Conservation (phyloP, 2,329 filamentous ascomycete species). For the Pseudogymnoascus sp. region DNA sequence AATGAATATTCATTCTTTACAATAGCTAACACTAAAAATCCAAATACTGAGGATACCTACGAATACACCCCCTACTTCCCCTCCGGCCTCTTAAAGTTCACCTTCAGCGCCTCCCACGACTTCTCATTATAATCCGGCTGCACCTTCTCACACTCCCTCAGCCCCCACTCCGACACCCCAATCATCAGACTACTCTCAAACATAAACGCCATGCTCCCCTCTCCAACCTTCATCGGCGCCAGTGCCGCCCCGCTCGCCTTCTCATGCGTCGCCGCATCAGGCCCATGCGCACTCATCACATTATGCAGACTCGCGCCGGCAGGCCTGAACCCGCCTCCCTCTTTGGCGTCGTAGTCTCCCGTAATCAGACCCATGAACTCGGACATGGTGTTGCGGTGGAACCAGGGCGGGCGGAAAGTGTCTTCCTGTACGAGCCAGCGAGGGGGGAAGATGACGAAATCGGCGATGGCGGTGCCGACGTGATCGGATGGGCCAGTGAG, state of each 20-base stretch:
- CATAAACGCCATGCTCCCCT: slow-evolving; percentile 58
- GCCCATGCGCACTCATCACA: slow-evolving; percentile 56
- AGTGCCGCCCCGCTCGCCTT: slow-evolving; percentile 46
- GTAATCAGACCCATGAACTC: slow-evolving; percentile 60
- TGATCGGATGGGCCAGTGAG: slow-evolving; percentile 51
- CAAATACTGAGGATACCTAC: not conserved
- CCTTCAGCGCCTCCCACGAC: slow-evolving; percentile 53
- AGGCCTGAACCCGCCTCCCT: slow-evolving; percentile 50
- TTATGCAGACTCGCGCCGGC: slow-evolving; percentile 57
- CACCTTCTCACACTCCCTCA: slow-evolving; percentile 61
- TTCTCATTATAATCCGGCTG: slow-evolving; percentile 63
- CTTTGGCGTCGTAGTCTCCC: slow-evolving; percentile 54
- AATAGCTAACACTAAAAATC: not conserved
- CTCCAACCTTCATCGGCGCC: slow-evolving; percentile 48
- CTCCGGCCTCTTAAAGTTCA: slow-evolving; percentile 36
- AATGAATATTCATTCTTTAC: not conserved
- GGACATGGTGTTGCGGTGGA: slow-evolving; percentile 58
- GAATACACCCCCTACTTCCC: slow-evolving; percentile 13
- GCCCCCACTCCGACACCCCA: slow-evolving; percentile 65
- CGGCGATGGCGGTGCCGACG: slow-evolving; percentile 50
- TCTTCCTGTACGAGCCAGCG: slow-evolving; percentile 56
- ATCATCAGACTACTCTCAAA: slow-evolving; percentile 62
- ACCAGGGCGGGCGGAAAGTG: slow-evolving; percentile 56
- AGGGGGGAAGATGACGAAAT: slow-evolving; percentile 60
- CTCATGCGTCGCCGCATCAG: slow-evolving; percentile 48